phyloP scores from a whole-genome alignment of 176 grass and related monocot genomes.

The Eremochloa ophiuroides region DNA sequence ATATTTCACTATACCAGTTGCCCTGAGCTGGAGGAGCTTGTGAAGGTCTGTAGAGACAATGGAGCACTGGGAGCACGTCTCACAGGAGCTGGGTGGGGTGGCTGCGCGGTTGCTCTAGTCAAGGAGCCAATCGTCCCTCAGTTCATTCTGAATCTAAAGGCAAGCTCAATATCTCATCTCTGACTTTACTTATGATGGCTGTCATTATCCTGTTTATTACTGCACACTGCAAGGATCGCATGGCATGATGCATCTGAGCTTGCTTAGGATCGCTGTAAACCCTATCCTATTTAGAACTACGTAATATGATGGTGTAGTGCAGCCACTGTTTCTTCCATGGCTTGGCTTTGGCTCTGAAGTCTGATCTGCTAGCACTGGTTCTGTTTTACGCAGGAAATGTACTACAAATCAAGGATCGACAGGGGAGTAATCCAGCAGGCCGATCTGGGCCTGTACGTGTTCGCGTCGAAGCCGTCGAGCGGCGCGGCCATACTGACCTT shows the following conservation, averaged over 20 bases:
- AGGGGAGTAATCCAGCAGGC: constrained; percentile 60
- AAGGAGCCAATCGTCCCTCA: constrained; percentile 80
- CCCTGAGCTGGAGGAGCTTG: constrained; percentile 93
- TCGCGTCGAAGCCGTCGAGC: constrained; percentile 95
- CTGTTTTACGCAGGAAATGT: constrained; percentile 49
- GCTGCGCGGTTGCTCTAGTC: constrained; percentile 83
- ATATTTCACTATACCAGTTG: constrained; percentile 39
- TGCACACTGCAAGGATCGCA: background rate
- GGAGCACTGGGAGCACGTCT: constrained; percentile 91
- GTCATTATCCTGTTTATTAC: no score
- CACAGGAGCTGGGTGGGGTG: constrained; percentile 95
- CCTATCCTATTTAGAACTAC: background rate
- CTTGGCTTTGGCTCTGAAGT: background rate
- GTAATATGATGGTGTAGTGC: background rate
- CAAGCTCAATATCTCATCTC: constrained; percentile 1
- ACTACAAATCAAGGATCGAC: constrained; percentile 77
- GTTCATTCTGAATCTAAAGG: constrained; percentile 96
- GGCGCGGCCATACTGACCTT: constrained; percentile 82
- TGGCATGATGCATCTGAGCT: background rate
- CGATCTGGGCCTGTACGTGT: constrained; percentile 72
- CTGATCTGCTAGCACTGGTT: background rate
- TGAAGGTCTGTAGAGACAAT: constrained; percentile 72
- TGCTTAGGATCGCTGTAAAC: background rate
- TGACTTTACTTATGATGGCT: no score
- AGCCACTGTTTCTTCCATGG: background rate